Percentiles rank a stretch among this genome's conserved stretches.
Evolutionary conservation across 2,329 filamentous ascomycete species (phyloP).

Genomic region (Clarireedia homoeocarpa): DNA sequence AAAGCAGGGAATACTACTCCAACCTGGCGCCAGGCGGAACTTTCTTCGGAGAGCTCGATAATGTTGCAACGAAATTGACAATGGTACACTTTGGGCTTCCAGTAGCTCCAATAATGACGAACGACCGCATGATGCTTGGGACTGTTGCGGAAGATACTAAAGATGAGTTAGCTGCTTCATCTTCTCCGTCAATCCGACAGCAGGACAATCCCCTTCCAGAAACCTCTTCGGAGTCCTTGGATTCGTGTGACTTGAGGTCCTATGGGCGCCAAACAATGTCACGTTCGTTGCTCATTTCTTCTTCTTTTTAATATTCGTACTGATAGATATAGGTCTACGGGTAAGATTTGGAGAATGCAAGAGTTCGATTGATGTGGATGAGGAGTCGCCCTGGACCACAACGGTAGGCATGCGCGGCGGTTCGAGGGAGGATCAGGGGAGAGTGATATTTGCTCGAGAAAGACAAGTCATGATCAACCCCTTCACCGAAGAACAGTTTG

Average conservation of each 20-base stretch:
- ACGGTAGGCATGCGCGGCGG: conserved; percentile 1
- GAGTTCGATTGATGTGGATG: background rate
- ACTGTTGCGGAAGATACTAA: conserved; percentile 8
- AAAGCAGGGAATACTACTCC: conserved; percentile 2
- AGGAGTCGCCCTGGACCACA: background rate
- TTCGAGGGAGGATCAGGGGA: background rate
- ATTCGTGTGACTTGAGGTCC: conserved; percentile 23
- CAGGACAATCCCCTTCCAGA: conserved; percentile 21
- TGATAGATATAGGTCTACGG: conserved; percentile 1
- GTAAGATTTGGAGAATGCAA: conserved; percentile 1
- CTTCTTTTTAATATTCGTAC: background rate
- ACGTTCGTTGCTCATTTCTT: background rate
- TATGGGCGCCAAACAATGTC: conserved; percentile 23
- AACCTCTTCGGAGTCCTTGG: conserved; percentile 26
- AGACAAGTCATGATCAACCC: background rate
- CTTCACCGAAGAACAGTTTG: background rate
- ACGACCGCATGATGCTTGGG: conserved; percentile 18
- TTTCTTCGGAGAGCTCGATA: conserved; percentile 15
- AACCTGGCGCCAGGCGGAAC: background rate
- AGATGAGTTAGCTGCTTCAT: conserved; percentile 15
- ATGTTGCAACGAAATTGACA: conserved; percentile 25
- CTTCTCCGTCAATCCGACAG: conserved; percentile 8
- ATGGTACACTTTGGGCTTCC: conserved; percentile 28
- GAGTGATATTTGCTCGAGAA: background rate
- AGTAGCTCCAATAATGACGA: conserved; percentile 21